A percentile compares a stretch with the other conserved stretches of the same genome.
Conservation (phyloP, 441 rosid genomes). For the Theobroma grandiflorum region DNA sequence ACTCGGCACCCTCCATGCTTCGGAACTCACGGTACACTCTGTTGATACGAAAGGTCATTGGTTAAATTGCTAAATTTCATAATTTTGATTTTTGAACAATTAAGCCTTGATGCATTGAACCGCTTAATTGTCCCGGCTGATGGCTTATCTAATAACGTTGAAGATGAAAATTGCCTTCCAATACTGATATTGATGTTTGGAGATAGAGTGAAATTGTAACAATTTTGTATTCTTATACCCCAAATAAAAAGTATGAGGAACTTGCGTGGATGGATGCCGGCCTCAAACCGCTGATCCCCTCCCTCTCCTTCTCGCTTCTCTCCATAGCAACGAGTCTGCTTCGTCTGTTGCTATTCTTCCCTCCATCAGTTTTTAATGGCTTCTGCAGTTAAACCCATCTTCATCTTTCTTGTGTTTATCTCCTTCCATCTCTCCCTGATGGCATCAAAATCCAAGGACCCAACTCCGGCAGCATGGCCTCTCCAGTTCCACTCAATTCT, state of each 20-base stretch:
- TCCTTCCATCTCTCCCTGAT: background rate
- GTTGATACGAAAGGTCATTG: no score
- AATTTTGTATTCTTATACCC: background rate
- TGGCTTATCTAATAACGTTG: no score
- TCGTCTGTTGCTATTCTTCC: background rate
- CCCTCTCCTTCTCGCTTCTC: background rate
- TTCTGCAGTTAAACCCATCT: background rate
- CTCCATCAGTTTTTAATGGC: slow-evolving; percentile 12
- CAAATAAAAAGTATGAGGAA: background rate
- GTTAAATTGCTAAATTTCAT: no score
- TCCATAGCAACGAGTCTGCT: no score
- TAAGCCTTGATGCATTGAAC: no score
- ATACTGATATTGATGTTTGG: background rate
- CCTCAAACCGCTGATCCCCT: background rate
- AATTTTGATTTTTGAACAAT: no score
- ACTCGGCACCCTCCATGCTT: no score
- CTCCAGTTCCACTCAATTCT: slow-evolving; percentile 73
- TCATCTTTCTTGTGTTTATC: slow-evolving; percentile 15
- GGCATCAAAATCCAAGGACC: slow-evolving; percentile 40
- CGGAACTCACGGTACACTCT: no score
- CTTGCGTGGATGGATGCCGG: background rate
- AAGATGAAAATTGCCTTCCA: background rate
- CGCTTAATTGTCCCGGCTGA: no score
- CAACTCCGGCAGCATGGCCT: slow-evolving; percentile 78
- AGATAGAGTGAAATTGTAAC: background rate